Evolutionary conservation across 2,329 filamentous ascomycete species (phyloP).

Genomic region (Aspergillus fischeri): DNA sequence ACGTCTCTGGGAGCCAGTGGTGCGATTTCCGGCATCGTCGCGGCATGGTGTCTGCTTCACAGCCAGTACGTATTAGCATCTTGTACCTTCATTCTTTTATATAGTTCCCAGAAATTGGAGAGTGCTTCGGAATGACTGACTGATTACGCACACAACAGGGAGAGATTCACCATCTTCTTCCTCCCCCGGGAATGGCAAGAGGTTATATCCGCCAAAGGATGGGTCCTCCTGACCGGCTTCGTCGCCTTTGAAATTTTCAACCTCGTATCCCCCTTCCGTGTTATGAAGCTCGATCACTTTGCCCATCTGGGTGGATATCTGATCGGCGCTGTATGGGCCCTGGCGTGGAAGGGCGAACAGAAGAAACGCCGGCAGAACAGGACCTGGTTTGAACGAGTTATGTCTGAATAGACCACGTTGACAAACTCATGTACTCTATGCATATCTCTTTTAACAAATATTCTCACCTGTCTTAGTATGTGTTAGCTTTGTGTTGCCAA

Average conservation of each 20-base stretch:
- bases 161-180: constrained; percentile 40
- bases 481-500: not conserved
- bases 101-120: not conserved
- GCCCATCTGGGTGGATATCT: constrained; percentile 43
- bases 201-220: constrained; percentile 40
- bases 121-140: not conserved
- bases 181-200: constrained; percentile 38
- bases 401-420: not conserved
- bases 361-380: constrained; percentile 12
- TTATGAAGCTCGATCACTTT: constrained; percentile 36
- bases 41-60: constrained; percentile 48
- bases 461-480: not conserved
- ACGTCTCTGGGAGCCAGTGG: constrained; percentile 52
- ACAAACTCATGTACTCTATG: not conserved
- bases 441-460: not conserved
- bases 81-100: not conserved
- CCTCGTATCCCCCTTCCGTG: constrained; percentile 26
- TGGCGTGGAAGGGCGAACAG: constrained; percentile 9
- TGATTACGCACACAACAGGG: constrained; percentile 20
- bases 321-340: constrained; percentile 26
- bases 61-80: constrained; percentile 32
- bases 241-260: constrained; percentile 35
- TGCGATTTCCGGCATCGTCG: constrained; percentile 47
- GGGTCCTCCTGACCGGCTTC: constrained; percentile 33
- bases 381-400: constrained; percentile 12